These are phyloP conservation scores for Podila epicladia DNA, from an alignment of 192 early-diverging fungal genomes.

Conservation along the genomic window DNA sequence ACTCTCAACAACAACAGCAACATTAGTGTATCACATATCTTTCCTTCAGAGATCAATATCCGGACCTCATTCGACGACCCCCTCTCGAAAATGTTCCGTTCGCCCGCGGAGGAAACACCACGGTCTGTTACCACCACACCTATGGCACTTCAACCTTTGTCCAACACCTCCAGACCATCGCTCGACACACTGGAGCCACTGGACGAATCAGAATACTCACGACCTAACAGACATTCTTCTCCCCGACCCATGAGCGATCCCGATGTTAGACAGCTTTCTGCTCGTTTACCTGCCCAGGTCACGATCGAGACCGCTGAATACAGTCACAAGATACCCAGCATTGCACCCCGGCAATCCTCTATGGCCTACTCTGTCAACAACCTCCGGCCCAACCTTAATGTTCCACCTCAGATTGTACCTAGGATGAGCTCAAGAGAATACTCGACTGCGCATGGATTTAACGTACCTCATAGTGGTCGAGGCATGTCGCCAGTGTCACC, in stretches of 20 bases:
- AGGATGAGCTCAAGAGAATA: conserved; percentile 42
- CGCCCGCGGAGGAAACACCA: conserved; percentile 22
- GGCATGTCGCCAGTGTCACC: conserved; percentile 50
- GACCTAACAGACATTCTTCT: conserved; percentile 8
- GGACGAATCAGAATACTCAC: conserved; percentile 1
- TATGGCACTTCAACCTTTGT: conserved; percentile 23
- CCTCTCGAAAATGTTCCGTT: conserved; percentile 6
- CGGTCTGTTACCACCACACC: conserved; percentile 27
- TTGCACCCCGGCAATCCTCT: conserved; percentile 38
- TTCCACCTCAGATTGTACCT: conserved; percentile 39
- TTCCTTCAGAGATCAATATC: conserved; percentile 11
- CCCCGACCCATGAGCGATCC: conserved; percentile 38
- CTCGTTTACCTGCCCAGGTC: conserved; percentile 26
- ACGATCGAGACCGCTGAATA: conserved; percentile 35
- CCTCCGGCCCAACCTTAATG: conserved; percentile 31
- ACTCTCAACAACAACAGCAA: conserved; percentile 22
- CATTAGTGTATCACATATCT: conserved; percentile 3
- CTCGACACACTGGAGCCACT: conserved; percentile 36
- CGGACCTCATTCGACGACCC: conserved; percentile 30
- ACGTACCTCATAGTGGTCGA: conserved; percentile 26
- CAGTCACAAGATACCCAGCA: conserved; percentile 38
- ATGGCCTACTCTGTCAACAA: conserved; percentile 38
- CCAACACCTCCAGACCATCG: conserved; percentile 16
- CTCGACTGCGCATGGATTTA: conserved; percentile 36
- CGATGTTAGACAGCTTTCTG: conserved; percentile 15